Evolutionary conservation across 2,329 filamentous ascomycete genomes (phyloP), one percentile per base, ranked within the genome.

Genomic region (Escovopsis sp.): DNA sequence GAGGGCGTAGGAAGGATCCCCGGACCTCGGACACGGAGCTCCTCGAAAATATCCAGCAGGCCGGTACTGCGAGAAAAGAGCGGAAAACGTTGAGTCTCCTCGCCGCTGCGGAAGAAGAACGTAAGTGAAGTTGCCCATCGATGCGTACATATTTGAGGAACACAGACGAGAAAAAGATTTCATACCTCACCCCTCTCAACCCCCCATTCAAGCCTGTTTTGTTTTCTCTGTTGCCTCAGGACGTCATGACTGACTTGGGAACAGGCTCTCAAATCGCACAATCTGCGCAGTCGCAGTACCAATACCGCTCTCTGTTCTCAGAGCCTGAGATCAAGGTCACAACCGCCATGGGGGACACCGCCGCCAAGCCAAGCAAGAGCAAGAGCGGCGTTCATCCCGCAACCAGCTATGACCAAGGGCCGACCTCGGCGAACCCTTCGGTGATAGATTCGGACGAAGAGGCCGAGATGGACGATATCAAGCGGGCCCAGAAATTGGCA

Each of bases 371-470:
- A 41, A 64, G 53, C 47, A 80, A 76, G 55, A 56, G 26, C 35
- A 43, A 37, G 12, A 40, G 69, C 1, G 70, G 72, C 3, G 75
- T 91, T 10, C 88, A 93, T 57, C 88, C 88, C 1, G 76, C 77
- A 42, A 94, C 85, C 10, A 91, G 80, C 57, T 95, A 88, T 57
- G 88, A 94, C 54, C 67, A 79, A 45, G 70, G 73, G 12, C 72
- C 72, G 3, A 54, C 64, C n/a, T 76, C 75, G 5, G 67, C 68
- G 4, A 63, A 64, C 59, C 67, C 55, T 64, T 66, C 72, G 61
- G 81, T 65, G 0, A 72, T 87, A 44, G 82, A 86, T 48, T 93
- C 86, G 2, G 91, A 96, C 45, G 81, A 87, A 30, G 87, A 94
- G 58, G 82, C 81, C 23, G 85, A 93, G 44, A 69, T 88, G 39